Conservation (phyloP, 2,329 filamentous ascomycete genomes). For the Ilyonectria sp. region DNA sequence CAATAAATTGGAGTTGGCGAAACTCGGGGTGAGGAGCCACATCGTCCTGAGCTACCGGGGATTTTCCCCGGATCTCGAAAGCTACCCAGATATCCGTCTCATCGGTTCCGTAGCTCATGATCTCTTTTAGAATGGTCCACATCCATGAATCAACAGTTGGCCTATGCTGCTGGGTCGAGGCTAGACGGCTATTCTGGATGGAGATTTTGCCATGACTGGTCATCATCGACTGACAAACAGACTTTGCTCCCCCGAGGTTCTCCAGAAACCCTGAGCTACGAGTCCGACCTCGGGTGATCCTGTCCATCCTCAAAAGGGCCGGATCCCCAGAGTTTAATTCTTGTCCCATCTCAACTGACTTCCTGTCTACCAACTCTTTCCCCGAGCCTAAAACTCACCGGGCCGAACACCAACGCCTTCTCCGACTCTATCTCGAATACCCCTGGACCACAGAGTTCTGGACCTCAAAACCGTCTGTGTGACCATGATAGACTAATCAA, state of each 20-base stretch:
- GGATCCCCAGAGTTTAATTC: background rate
- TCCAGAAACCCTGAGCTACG: conserved; percentile 7
- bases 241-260: conserved; percentile 12
- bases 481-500: conserved; percentile 32
- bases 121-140: conserved; percentile 24
- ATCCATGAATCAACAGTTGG: conserved; percentile 17
- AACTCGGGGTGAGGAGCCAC: conserved; percentile 6
- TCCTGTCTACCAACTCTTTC: background rate
- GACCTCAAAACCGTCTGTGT: conserved; percentile 26
- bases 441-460: conserved; percentile 19
- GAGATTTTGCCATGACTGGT: conserved; percentile 17
- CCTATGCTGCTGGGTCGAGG: conserved; percentile 27
- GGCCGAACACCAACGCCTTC: background rate
- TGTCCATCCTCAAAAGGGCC: conserved; percentile 19
- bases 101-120: conserved; percentile 8
- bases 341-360: conserved; percentile 1
- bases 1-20: background rate
- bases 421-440: background rate
- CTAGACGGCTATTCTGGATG: conserved; percentile 18
- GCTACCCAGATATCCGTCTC: conserved; percentile 4
- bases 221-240: conserved; percentile 27
- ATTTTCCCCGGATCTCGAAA: conserved; percentile 5
- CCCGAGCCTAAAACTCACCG: background rate
- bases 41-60: conserved; percentile 3
- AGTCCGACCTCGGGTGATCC: conserved; percentile 17